Percentiles rank a stretch among this genome's conserved stretches.
These are phyloP conservation scores for Globisporangium viniferum DNA, from an alignment of 352 stramenopile species.

Conservation along the genomic window DNA sequence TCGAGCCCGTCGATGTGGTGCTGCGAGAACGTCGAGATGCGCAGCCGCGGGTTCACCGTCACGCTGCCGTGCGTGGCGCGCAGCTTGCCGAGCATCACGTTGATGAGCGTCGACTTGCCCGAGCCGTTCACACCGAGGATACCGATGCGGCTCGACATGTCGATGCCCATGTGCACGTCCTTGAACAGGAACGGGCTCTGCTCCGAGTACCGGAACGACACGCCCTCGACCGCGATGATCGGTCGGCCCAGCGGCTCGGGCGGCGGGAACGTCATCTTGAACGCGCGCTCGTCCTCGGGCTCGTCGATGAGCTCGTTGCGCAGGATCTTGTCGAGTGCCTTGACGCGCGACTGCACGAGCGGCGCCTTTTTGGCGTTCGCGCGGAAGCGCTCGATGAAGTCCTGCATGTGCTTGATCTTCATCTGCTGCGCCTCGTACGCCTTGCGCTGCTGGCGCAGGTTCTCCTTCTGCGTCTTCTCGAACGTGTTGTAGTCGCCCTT, in stretches of 20 bases:
- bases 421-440: conserved; percentile 85
- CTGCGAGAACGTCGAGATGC: conserved; percentile 96
- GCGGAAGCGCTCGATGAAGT: conserved; percentile 96
- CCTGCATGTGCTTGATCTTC: conserved; percentile 95
- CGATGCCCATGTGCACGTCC: conserved; percentile 96
- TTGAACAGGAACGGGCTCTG: conserved; percentile 65
- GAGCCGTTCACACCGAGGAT: conserved; percentile 92
- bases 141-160: conserved; percentile 93
- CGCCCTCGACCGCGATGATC: conserved; percentile 93
- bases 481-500: conserved; percentile 97
- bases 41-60: conserved; percentile 88
- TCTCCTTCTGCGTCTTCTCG: conserved; percentile 92
- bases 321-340: conserved; percentile 87
- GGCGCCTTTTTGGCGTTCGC: conserved; percentile 95
- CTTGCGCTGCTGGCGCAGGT: conserved; percentile 91
- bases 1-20: conserved; percentile 96
- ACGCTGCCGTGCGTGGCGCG: conserved; percentile 82
- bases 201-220: conserved; percentile 72
- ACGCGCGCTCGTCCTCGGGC: conserved; percentile 91
- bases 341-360: conserved; percentile 96
- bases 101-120: conserved; percentile 95
- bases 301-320: conserved; percentile 89
- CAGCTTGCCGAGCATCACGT: conserved; percentile 96
- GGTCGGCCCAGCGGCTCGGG: conserved; percentile 93
- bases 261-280: conserved; percentile 94